phyloP scores from a whole-genome alignment of 495 filamentous ascomycete species.

The Xylaria bambusicola region DNA sequence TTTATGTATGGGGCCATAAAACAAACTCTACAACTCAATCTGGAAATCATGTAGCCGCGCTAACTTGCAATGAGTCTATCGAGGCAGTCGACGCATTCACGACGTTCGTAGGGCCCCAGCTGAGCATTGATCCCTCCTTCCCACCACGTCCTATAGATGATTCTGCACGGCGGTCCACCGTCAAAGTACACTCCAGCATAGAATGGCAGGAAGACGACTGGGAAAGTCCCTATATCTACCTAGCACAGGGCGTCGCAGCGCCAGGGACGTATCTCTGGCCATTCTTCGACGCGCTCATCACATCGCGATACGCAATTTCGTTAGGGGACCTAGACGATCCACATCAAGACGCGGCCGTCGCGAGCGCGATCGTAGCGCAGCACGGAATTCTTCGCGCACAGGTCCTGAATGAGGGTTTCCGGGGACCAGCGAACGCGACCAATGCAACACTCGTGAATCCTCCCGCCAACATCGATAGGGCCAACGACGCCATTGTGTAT shows the following conservation, averaged over 20 bases:
- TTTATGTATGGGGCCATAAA: background rate
- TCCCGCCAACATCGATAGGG: conserved; percentile 10
- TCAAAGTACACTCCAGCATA: background rate
- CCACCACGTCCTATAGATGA: conserved; percentile 23
- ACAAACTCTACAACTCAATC: background rate
- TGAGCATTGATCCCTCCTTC: conserved; percentile 23
- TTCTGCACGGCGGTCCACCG: conserved; percentile 7
- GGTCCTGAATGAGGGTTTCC: conserved; percentile 22
- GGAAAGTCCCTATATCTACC: conserved; percentile 11
- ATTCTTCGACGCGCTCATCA: conserved; percentile 29
- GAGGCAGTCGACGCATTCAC: conserved; percentile 23
- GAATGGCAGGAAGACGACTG: background rate
- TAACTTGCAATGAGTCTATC: conserved; percentile 31
- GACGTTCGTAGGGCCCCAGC: conserved; percentile 18
- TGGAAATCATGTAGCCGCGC: conserved; percentile 9
- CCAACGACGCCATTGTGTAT: conserved; percentile 16
- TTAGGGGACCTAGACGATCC: conserved; percentile 11
- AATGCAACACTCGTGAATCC: conserved; percentile 18
- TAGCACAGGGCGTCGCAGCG: background rate
- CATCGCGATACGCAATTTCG: conserved; percentile 24
- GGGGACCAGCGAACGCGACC: conserved; percentile 16
- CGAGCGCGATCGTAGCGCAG: conserved; percentile 46
- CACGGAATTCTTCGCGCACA: conserved; percentile 42
- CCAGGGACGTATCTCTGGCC: conserved; percentile 12
- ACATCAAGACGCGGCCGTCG: conserved; percentile 11